Evolutionary conservation across 1,284 basidiomycete species (phyloP).

Genomic region (Puccinia horiana): DNA sequence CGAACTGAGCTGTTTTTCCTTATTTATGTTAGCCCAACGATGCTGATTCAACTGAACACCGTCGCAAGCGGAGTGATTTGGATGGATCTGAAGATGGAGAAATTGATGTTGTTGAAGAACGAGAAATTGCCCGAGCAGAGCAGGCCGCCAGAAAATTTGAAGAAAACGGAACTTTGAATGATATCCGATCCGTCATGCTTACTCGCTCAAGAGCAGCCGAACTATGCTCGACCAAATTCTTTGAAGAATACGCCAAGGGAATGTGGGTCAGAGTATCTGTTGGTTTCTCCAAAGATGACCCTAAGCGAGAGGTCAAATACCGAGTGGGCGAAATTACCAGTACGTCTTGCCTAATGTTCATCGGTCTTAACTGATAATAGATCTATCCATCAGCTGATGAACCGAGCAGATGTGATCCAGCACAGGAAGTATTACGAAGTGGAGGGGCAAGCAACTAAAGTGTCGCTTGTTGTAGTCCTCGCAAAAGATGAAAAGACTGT

Average conservation of each 20-base stretch:
- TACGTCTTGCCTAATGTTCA: neutral
- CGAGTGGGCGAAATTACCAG: slow-evolving; percentile 43
- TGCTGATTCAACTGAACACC: neutral
- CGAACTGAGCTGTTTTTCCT: neutral
- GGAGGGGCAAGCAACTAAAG: slow-evolving; percentile 40
- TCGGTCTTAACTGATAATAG: too few relatives aligned
- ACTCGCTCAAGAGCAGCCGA: slow-evolving; percentile 44
- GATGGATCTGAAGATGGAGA: slow-evolving; percentile 40
- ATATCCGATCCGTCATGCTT: slow-evolving; percentile 40
- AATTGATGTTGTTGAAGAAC: slow-evolving; percentile 28
- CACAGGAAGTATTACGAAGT: slow-evolving; percentile 45
- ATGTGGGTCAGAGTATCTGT: slow-evolving; percentile 49
- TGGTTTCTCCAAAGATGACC: slow-evolving; percentile 44
- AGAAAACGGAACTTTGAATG: slow-evolving; percentile 25
- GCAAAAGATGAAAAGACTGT: slow-evolving; percentile 34
- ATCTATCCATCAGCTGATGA: neutral
- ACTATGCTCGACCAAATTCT: slow-evolving; percentile 44
- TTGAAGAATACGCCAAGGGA: slow-evolving; percentile 39
- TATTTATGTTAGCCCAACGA: slow-evolving; percentile 10
- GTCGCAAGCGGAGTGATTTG: slow-evolving; percentile 11
- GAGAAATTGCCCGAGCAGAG: slow-evolving; percentile 1
- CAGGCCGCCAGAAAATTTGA: slow-evolving; percentile 14
- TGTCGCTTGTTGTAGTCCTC: slow-evolving; percentile 33
- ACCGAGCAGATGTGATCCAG: slow-evolving; percentile 8
- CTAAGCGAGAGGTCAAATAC: slow-evolving; percentile 47